Conservation (phyloP, 306 rosid genomes). For the Chamaecrista fasciculata region DNA sequence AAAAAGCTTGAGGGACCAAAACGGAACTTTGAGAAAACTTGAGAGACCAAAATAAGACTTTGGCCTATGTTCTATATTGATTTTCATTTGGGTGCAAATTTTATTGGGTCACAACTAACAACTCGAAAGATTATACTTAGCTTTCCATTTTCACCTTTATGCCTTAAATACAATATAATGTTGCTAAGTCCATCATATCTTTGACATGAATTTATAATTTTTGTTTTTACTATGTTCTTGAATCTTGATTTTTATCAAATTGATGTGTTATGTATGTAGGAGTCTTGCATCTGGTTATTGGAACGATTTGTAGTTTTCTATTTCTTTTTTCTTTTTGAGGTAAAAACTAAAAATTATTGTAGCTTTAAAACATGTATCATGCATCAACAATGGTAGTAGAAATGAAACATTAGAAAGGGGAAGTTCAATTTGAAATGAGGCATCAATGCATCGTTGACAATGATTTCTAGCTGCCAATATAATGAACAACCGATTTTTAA, state of each 20-base stretch:
- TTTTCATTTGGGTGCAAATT: neutral
- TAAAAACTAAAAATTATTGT: neutral
- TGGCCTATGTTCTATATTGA: neutral
- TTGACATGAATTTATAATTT: neutral
- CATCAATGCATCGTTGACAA: neutral
- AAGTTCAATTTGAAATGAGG: neutral
- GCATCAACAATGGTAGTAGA: neutral
- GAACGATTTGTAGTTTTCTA: neutral
- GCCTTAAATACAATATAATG: neutral
- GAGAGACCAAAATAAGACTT: no score
- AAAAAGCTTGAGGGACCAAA: no score
- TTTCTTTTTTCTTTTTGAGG: neutral
- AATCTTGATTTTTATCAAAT: neutral
- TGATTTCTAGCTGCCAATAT: neutral
- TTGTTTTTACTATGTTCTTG: neutral
- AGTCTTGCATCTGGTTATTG: neutral
- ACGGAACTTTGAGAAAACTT: no score
- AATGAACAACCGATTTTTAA: no score
- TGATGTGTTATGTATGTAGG: neutral
- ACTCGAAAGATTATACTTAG: neutral
- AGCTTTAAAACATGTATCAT: neutral
- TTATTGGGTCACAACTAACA: neutral
- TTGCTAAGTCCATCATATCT: neutral
- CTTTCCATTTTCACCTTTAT: neutral
- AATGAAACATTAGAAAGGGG: neutral